Evolutionary conservation across 352 stramenopile genomes (phyloP), one percentile per base, ranked within the genome.

Genomic region (Phytophthora ramorum): DNA sequence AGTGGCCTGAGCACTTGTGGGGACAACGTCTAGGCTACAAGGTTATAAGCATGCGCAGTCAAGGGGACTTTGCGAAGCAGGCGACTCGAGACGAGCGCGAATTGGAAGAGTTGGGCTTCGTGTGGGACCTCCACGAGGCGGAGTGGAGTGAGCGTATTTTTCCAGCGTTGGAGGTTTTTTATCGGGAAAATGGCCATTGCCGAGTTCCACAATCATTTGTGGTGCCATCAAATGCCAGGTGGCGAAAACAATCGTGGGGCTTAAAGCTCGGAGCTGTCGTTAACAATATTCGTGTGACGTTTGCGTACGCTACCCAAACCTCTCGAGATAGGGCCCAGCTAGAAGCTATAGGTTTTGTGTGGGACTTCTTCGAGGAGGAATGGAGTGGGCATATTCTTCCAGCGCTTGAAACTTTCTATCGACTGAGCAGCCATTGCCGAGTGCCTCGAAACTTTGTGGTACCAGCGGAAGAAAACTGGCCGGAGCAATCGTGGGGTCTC

Each of bases 381-480:
- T n/a, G n/a, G n/a, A n/a, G n/a, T n/a, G n/a, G n/a, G n/a, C n/a
- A n/a, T n/a, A n/a, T n/a, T n/a, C n/a, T n/a, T n/a, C n/a, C n/a
- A n/a, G n/a, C n/a, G n/a, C n/a, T n/a, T n/a, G n/a, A n/a, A n/a
- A n/a, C n/a, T n/a, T n/a, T n/a, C n/a, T n/a, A n/a, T n/a, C n/a
- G n/a, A n/a, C n/a, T n/a, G n/a, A n/a, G n/a, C n/a, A n/a, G n/a
- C n/a, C n/a, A n/a, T n/a, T n/a, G n/a, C n/a, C n/a, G n/a, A n/a
- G n/a, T n/a, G n/a, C n/a, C n/a, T n/a, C n/a, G 10, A 16, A 32
- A 44, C 7, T 89, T 89, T 63, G 66, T 82, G 4, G 77, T 87
- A 1, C 77, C 79, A 0, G 19, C 45, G 1, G 58, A 66, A 2
- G 32, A 45, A 1, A 60, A 54, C 9, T 89, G 79, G 77, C 72